Conservation (phyloP, 2,329 filamentous ascomycete species). For the Fusarium heterosporum region DNA sequence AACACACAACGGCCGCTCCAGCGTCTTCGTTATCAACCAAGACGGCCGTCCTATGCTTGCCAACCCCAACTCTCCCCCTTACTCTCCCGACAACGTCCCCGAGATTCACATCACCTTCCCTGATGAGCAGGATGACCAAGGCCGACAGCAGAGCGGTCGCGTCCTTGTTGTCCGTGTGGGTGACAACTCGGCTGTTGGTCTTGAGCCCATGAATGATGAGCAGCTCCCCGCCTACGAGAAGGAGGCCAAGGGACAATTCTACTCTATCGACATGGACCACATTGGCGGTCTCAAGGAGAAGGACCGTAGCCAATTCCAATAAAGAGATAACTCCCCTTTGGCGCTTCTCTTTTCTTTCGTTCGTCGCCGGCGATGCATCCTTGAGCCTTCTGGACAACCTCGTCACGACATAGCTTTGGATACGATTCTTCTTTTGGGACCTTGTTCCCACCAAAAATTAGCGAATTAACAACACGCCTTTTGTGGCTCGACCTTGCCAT, state of each 20-base stretch:
- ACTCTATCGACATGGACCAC: slow-evolving; percentile 92
- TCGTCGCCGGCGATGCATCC: slow-evolving; percentile 45
- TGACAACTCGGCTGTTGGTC: slow-evolving; percentile 83
- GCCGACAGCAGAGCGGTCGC: slow-evolving; percentile 83
- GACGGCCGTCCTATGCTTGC: slow-evolving; percentile 80
- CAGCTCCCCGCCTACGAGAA: slow-evolving; percentile 90
- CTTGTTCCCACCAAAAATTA: slow-evolving; percentile 30
- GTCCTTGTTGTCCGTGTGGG: slow-evolving; percentile 93
- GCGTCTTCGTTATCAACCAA: slow-evolving; percentile 82
- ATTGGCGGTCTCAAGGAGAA: slow-evolving; percentile 97
- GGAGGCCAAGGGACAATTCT: slow-evolving; percentile 81
- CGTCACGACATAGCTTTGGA: slow-evolving; percentile 43
- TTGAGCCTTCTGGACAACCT: slow-evolving; percentile 45
- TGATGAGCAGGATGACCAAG: slow-evolving; percentile 88
- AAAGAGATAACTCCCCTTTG: slow-evolving; percentile 39
- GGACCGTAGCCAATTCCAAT: slow-evolving; percentile 61
- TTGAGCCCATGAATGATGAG: slow-evolving; percentile 86
- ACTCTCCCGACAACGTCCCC: slow-evolving; percentile 85
- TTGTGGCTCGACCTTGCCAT: slow-evolving; percentile 36
- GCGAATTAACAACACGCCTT: slow-evolving; percentile 39
- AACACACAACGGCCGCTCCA: slow-evolving; percentile 67
- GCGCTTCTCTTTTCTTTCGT: slow-evolving; percentile 29
- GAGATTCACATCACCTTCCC: slow-evolving; percentile 99
- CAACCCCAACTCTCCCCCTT: slow-evolving; percentile 79
- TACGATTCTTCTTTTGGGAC: slow-evolving; percentile 31